Base-by-base conservation (phyloP, 2,329 filamentous ascomycete species). In the Clarireedia monteithiana region DNA sequence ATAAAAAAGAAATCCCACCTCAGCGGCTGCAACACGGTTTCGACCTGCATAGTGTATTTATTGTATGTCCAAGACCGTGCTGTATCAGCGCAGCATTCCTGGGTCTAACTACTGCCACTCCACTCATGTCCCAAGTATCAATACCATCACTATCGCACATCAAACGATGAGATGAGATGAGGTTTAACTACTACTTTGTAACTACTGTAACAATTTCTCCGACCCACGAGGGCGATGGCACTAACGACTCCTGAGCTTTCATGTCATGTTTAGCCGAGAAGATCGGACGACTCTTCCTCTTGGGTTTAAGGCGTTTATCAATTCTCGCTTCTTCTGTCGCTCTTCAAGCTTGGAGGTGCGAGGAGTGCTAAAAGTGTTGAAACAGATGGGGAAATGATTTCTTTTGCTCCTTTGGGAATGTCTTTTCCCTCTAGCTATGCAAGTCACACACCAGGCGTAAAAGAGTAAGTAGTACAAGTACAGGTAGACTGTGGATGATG, bases 401-500 rank as follows among this genome's bases (percentile, higher is more conserved):
- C 14, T 17, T 12, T 47, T 46, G 50, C 40, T 53, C 36, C 36
- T 30, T 36, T 26, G 6, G 20, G 27, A 30, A 10, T 30, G 3
- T 10, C 7, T 30, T 30, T 30, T 30, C 27, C 20, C 20, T 30
- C 27, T 30, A 24, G 36, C 47, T 38, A 53, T 53, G 50, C 42
- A 53, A 48, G 50, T 53, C 50, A 53, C 20, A 20, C 20, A 20
- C 40, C 50, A 48, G 26, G 26, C 50, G 50, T 24, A 47, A 53
- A 7, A 30, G 17, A 34, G 15, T 20, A 20, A 20, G 20, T 20
- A 20, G 20, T 20, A 20, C 20, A 20, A 20, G 20, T 20, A 20
- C 20, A 20, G 20, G 20, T 26, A 46, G 14, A 26, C 17, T 7
- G 15, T 26, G 27, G 27, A 20, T 10, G 10, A 30, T 30, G 27